Conservation (phyloP, 2,329 filamentous ascomycete genomes). For the Aphanoascus verrucosus region DNA sequence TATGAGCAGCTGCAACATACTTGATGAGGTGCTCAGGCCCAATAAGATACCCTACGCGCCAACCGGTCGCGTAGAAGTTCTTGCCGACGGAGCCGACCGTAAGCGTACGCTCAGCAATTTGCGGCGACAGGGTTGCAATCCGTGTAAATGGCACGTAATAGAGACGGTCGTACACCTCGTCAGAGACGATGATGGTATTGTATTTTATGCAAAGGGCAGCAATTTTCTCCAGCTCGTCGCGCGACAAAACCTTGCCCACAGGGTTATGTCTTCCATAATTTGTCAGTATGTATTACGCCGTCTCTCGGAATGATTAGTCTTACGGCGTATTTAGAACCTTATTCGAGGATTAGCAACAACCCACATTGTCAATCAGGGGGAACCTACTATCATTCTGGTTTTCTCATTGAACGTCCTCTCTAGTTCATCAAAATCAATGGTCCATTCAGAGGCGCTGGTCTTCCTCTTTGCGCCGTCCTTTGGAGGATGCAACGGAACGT, state of each 20-base stretch:
- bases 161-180: constrained; percentile 88
- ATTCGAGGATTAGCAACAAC: neutral
- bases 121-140: constrained; percentile 79
- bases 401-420: constrained; percentile 69
- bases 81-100: constrained; percentile 95
- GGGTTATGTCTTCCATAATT: constrained; percentile 59
- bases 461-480: constrained; percentile 66
- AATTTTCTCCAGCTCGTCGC: constrained; percentile 70
- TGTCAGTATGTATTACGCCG: neutral
- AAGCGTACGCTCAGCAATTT: constrained; percentile 75
- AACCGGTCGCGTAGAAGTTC: constrained; percentile 96
- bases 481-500: constrained; percentile 89
- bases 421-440: constrained; percentile 70
- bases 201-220: constrained; percentile 84
- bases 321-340: constrained; percentile 43
- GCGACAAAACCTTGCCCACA: constrained; percentile 88
- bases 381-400: constrained; percentile 86
- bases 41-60: constrained; percentile 92
- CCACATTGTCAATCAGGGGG: constrained; percentile 3
- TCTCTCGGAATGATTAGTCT: constrained; percentile 16
- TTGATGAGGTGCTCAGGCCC: constrained; percentile 81
- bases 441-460: constrained; percentile 80
- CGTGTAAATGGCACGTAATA: constrained; percentile 94
- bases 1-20: constrained; percentile 85
- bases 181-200: constrained; percentile 84